Evolutionary conservation across 2,329 filamentous ascomycete genomes (phyloP), one percentile per base, ranked within the genome.

Genomic region (Fusarium dlaminii): DNA sequence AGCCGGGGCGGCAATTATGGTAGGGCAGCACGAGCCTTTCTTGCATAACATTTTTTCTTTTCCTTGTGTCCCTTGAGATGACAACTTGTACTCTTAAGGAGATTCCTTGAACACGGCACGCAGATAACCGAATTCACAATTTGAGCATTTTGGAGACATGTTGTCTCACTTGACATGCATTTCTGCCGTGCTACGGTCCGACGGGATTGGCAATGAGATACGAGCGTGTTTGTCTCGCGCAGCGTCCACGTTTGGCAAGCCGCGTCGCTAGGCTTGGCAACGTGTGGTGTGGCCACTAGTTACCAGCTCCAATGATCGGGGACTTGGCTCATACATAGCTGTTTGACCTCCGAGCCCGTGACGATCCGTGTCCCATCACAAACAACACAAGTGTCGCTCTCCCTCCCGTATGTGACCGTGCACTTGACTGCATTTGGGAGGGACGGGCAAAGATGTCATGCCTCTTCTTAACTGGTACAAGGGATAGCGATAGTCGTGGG

Each of bases 81-180:
- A 49, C 40, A 48, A 52, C 29, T 70, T 48, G 48, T 49, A 63
- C 46, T 42, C 24, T 34, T 11, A 63, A 30, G 46, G 39, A 43
- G 34, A 24, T 66, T 40, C 36, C 39, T 71, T 60, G 52, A 67
- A 48, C 12, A 59, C 18, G 30, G 32, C 22, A 60, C 32, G 48
- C 56, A 74, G 71, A 63, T 74, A 74, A 63, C 66, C 71, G 62
- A 73, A 57, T 45, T 58, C 29, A 59, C 52, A 55, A 42, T 34
- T 74, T 61, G 57, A 68, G 57, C 54, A 61, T 34, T 40, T 43
- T 54, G n/a, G 55, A 51, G 49, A 17, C 46, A 36, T 43, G 27
- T 34, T 63, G 66, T 71, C 66, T 73, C 58, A 71, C 58, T 49
- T 66, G 18, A 37, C 27, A 52, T 62, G 30, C 56, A 49, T 42